Base-by-base conservation (phyloP, 2,329 filamentous ascomycete genomes). In the Aureobasidium subglaciale region DNA sequence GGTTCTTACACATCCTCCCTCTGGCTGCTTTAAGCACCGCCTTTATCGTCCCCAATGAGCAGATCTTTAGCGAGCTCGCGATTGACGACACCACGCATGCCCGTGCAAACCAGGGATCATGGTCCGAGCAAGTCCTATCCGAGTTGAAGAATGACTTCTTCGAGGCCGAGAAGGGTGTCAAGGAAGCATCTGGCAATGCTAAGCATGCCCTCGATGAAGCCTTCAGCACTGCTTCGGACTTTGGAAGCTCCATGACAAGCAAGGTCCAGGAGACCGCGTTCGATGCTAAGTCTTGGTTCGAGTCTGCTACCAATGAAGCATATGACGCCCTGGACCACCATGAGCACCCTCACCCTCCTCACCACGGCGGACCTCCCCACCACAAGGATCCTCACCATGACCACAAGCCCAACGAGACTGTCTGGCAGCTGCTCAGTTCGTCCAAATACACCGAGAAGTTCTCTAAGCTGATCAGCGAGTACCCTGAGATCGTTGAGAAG, bases 401-500 rank as follows among this genome's bases (percentile, higher is more conserved):
- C 60, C 68, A 67, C 46, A 73, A 74, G 59, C 75, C 81, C 5
- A 86, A 90, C 66, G 72, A 79, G 66, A 95, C 90, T 18, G 81
- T 95, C 41, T 95, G 91, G 71, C 76, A 95, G 70, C 73, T 91
- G 58, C 88, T 96, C 69, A 75, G 80, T n/a, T 74, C 80, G 63
- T 86, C 81, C 73, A 87, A 90, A 64, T 80, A 88, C 71, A 91
- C 88, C 1, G 87, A 82, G 46, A 87, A 85, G 69, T 85, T 96
- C 41, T 83, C 86, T 25, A 81, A 86, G 66, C 74, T 90, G n/a
- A 79, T 96, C 62, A 78, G 86, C 59, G 78, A 90, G 59, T 84
- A 87, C 66, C 78, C 84, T 1, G 82, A 88, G 52, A 74, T 96
- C 0, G 83, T 92, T 32, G 70, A 86, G 54, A 69, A 84, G 3